Conservation (phyloP, 2,329 filamentous ascomycete genomes). For the Sordariomycetes sp. region DNA sequence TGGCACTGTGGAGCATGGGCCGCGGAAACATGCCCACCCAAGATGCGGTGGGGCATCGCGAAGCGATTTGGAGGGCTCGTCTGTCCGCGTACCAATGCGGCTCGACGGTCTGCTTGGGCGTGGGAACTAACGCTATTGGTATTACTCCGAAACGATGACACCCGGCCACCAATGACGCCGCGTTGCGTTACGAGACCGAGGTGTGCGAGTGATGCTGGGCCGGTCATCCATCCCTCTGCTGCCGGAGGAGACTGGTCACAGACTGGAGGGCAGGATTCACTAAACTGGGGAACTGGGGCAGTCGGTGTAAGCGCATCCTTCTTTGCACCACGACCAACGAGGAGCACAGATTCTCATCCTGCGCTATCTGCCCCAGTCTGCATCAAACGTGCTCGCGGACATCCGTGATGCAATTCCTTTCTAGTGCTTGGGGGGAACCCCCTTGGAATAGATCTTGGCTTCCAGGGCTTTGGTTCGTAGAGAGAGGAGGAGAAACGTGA, state of each 20-base stretch:
- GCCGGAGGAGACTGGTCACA: neutral
- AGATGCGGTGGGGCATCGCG: neutral
- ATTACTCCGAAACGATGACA: neutral
- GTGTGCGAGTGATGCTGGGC: neutral
- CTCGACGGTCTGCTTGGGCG: neutral
- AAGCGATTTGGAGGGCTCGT: neutral
- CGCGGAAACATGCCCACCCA: neutral
- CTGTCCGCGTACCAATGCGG: neutral
- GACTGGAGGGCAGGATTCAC: too few species aligned
- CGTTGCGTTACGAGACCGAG: neutral
- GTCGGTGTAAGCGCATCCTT: too few species aligned
- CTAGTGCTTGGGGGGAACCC: neutral
- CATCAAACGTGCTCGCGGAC: neutral
- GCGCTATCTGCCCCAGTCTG: too few species aligned
- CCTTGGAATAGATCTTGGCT: neutral
- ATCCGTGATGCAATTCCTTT: neutral
- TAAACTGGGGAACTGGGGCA: too few species aligned
- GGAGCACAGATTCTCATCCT: too few species aligned
- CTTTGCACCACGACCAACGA: too few species aligned
- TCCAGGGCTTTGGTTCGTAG: neutral
- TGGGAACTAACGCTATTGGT: neutral
- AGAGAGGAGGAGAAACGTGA: neutral
- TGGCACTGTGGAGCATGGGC: neutral
- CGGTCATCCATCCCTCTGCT: neutral
- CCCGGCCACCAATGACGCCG: neutral